Evolutionary conservation across 2,329 filamentous ascomycete genomes (phyloP), one percentile per base, ranked within the genome.

Genomic region (Colletotrichum kahawae): DNA sequence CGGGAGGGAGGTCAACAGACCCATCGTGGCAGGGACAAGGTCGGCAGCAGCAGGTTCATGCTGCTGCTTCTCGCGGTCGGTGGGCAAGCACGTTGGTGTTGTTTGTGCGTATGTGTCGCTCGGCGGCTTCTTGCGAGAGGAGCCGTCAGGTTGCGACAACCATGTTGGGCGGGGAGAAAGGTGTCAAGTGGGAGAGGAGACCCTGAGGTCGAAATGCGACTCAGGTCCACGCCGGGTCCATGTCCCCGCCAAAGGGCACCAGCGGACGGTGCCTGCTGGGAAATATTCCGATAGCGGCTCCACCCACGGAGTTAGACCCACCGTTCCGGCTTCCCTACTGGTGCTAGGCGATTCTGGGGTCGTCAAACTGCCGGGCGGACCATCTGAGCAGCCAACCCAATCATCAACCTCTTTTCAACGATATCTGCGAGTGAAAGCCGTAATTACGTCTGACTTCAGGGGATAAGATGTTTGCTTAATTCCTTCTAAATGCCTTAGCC

Each of bases 261-360:
- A 62, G 64, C 67, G 72, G 69, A 72, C 72, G 69, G 69, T 34
- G 69, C 69, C 36, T 72, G 43, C 59, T 67, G 56, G 70, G 59
- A 63, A 73, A 75, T 75, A 60, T 51, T 54, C 73, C 73, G 70
- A 73, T 38, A 56, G 70, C 48, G 63, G 73, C 56, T 72, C 72
- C 72, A 75, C 69, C 29, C 16, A 64, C 64, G 70, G 70, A 51
- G 70, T 24, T 13, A 51, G 43, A 48, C 51, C 63, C 69, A 68
- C 57, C 38, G 62, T 21, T 36, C 70, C 38, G 38, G 38, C 29
- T 27, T 65, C 63, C 54, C 21, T 31, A 54, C 31, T n/a, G 31
- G 48, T 21, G 14, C 48, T 27, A 57, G 51, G 59, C 14, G 60
- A 59, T 65, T 54, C 66, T 70, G 66, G 71, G 70, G 65, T 72